Evolutionary conservation across 345 rosid species (phyloP).

Genomic region (Anacardium occidentale): DNA sequence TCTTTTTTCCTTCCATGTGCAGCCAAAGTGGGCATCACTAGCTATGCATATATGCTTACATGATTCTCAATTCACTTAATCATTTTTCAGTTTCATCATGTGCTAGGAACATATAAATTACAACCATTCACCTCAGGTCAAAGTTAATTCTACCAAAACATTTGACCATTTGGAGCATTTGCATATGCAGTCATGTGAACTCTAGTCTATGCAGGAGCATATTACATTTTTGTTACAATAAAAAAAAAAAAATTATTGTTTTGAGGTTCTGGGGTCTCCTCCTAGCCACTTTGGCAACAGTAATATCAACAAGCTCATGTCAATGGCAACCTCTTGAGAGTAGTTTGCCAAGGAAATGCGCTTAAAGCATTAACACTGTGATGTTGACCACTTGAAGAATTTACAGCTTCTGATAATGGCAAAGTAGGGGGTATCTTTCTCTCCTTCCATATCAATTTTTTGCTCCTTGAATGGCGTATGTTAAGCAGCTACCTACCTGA

Average conservation of each 20-base stretch:
- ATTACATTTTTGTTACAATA: too few relatives aligned
- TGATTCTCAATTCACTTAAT: not conserved
- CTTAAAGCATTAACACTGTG: conserved; percentile 14
- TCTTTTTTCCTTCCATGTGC: conserved; percentile 29
- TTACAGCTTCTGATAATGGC: conserved; percentile 24
- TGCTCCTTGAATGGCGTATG: too few relatives aligned
- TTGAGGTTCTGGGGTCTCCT: too few relatives aligned
- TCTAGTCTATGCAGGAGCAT: too few relatives aligned
- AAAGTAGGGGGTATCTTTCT: conserved; percentile 25
- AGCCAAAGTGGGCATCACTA: conserved; percentile 28
- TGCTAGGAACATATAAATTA: too few relatives aligned
- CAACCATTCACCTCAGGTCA: too few relatives aligned
- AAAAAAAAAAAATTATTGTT: too few relatives aligned
- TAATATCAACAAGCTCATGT: conserved; percentile 15
- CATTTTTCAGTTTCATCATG: too few relatives aligned
- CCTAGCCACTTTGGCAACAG: too few relatives aligned
- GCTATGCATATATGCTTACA: not conserved
- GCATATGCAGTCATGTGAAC: not conserved
- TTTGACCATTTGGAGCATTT: too few relatives aligned
- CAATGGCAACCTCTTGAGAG: conserved; percentile 32
- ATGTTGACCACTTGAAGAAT: conserved; percentile 24
- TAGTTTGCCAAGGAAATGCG: conserved; percentile 33
- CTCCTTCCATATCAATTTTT: conserved; percentile 28
- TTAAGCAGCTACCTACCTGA: conserved; percentile 51
- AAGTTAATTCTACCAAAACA: too few relatives aligned